Conservation (phyloP, 108 stramenopile species). For the Cyclotella cryptica region DNA sequence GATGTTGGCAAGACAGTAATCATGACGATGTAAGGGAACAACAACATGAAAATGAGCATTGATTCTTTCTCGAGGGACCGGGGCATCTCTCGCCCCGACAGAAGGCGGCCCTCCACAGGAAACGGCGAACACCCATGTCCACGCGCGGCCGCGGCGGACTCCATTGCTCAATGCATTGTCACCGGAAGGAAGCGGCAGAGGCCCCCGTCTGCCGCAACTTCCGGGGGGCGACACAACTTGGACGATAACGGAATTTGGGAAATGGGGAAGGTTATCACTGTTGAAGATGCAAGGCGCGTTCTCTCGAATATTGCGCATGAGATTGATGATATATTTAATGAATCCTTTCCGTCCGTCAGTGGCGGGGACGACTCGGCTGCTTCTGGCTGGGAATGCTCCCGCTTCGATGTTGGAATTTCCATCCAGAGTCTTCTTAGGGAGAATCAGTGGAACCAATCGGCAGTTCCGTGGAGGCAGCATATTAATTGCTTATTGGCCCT, state of each 20-base stretch:
- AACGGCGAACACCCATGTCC: neutral
- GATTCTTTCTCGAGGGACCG: too few relatives aligned
- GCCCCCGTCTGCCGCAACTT: neutral
- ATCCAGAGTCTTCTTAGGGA: neutral
- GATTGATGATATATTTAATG: conserved; percentile 11
- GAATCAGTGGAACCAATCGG: neutral
- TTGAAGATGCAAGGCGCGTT: neutral
- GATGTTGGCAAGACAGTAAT: too few relatives aligned
- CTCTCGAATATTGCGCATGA: neutral
- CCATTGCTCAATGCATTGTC: neutral
- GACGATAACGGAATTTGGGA: neutral
- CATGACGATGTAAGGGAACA: too few relatives aligned
- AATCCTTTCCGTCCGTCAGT: neutral
- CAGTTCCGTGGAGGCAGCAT: neutral
- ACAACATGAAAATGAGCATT: too few relatives aligned
- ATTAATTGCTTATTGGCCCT: conserved; percentile 4
- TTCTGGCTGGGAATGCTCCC: conserved; percentile 4
- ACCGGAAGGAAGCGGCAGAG: conserved; percentile 4
- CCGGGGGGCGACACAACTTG: neutral
- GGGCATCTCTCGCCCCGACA: too few relatives aligned
- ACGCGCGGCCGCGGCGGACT: neutral
- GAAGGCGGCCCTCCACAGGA: too few relatives aligned
- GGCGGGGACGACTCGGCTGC: neutral
- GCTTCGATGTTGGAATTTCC: conserved; percentile 9
- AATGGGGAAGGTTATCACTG: too few relatives aligned